These are phyloP conservation scores for Kodamaea fungicola DNA, from an alignment of 1,139 yeast genomes.

Conservation along the genomic window DNA sequence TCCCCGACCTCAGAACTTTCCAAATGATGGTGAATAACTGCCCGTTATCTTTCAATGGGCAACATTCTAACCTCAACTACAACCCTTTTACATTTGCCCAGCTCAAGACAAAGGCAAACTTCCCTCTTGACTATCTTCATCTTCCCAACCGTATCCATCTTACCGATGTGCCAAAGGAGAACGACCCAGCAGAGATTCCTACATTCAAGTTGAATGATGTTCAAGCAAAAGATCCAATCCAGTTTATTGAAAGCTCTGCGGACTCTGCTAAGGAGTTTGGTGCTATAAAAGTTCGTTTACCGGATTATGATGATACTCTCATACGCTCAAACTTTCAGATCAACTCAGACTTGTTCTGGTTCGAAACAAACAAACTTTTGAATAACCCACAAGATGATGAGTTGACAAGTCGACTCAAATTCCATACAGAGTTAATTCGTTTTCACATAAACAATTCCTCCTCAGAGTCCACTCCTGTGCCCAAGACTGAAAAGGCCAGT, in stretches of 20 bases:
- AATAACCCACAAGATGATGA: conserved; percentile 30
- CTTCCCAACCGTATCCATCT: conserved; percentile 29
- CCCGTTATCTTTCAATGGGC: conserved; percentile 25
- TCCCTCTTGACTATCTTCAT: conserved; percentile 34
- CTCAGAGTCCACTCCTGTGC: conserved; percentile 2
- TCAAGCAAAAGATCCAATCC: conserved; percentile 49
- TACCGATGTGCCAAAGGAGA: conserved; percentile 15
- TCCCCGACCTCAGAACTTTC: conserved; percentile 28
- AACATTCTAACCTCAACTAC: conserved; percentile 31
- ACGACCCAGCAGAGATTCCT: conserved; percentile 37
- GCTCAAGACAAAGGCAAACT: conserved; percentile 37
- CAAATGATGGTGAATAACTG: conserved; percentile 18
- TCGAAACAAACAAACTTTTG: conserved; percentile 45
- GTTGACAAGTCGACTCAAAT: conserved; percentile 25
- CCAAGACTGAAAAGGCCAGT: not conserved
- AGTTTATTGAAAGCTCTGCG: conserved; percentile 45
- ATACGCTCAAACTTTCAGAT: conserved; percentile 32
- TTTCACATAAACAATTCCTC: conserved; percentile 20
- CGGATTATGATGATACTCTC: conserved; percentile 35
- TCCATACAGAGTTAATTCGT: conserved; percentile 26
- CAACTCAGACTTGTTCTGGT: conserved; percentile 48
- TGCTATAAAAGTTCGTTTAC: conserved; percentile 70
- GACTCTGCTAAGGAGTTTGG: conserved; percentile 55
- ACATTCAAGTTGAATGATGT: conserved; percentile 42
- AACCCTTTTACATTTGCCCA: conserved; percentile 44